These are phyloP conservation scores for Colletotrichum horii DNA, from an alignment of 2,329 filamentous ascomycete species.

Conservation along the genomic window DNA sequence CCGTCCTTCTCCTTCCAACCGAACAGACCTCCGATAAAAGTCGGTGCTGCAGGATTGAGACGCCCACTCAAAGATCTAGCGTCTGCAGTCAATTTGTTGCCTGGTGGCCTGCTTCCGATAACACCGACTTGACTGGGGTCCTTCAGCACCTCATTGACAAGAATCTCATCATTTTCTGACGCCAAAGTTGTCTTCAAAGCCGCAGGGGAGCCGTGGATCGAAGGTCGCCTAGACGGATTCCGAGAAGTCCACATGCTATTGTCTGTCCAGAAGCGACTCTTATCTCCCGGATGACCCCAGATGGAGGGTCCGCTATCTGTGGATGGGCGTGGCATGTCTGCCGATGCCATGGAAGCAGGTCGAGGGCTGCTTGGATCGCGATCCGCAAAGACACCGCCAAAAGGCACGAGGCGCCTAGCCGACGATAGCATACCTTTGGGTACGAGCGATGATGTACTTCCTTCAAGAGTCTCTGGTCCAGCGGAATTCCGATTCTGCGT, in stretches of 20 bases:
- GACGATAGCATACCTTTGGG: conserved; percentile 30
- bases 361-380: conserved; percentile 65
- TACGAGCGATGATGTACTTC: not conserved
- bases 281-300: conserved; percentile 66
- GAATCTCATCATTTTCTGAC: conserved; percentile 68
- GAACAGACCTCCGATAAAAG: conserved; percentile 79
- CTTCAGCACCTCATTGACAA: conserved; percentile 61
- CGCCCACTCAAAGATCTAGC: conserved; percentile 53
- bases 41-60: conserved; percentile 88
- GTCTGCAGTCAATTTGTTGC: conserved; percentile 38
- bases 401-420: conserved; percentile 49
- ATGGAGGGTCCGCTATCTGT: conserved; percentile 76
- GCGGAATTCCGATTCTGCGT: conserved; percentile 65
- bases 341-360: conserved; percentile 72
- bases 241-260: conserved; percentile 60
- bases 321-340: conserved; percentile 76
- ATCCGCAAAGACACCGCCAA: conserved; percentile 56
- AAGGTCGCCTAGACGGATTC: conserved; percentile 80
- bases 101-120: conserved; percentile 78
- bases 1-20: conserved; percentile 46
- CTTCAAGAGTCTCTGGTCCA: conserved; percentile 48
- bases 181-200: conserved; percentile 65
- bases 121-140: conserved; percentile 66
- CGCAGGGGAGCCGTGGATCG: conserved; percentile 77
- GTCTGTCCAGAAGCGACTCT: conserved; percentile 72